Percentiles rank a stretch among this genome's conserved stretches.
These are phyloP conservation scores for Chaetomidium leptoderma DNA, from an alignment of 495 filamentous ascomycete species.

Conservation along the genomic window DNA sequence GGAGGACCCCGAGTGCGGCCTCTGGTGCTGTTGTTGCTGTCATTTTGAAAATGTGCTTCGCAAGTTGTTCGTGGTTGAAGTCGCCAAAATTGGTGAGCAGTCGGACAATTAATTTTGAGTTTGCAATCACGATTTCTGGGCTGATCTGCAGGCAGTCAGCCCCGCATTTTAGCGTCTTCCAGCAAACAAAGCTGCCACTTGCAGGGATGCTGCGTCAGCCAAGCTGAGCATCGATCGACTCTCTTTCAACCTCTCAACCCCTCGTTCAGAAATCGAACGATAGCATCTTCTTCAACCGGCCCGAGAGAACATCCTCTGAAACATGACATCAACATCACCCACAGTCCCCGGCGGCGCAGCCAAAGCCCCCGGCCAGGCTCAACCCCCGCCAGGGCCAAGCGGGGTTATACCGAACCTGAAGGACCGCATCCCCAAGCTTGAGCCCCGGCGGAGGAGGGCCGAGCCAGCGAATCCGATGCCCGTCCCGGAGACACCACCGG, in stretches of 20 bases:
- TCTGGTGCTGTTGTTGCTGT: slow-evolving; percentile 42
- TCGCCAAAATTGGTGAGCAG: neutral
- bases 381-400: neutral
- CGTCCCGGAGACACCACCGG: slow-evolving; percentile 63
- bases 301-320: neutral
- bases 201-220: slow-evolving; percentile 10
- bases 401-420: slow-evolving; percentile 52
- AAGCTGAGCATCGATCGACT: neutral
- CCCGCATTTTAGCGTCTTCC: slow-evolving; percentile 24
- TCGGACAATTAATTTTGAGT: slow-evolving; percentile 1
- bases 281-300: neutral
- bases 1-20: slow-evolving; percentile 54
- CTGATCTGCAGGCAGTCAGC: slow-evolving; percentile 20
- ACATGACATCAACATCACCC: slow-evolving; percentile 11
- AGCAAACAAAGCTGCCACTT: slow-evolving; percentile 10
- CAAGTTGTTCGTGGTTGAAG: neutral
- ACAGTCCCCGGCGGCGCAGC: slow-evolving; percentile 1
- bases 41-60: slow-evolving; percentile 34
- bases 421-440: slow-evolving; percentile 63
- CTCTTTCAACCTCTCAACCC: slow-evolving; percentile 3
- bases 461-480: slow-evolving; percentile 55
- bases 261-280: no score
- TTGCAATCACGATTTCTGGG: slow-evolving; percentile 13
- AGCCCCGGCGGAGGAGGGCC: slow-evolving; percentile 56
- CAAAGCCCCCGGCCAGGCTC: neutral